Evolutionary conservation across 2,329 filamentous ascomycete genomes (phyloP), one percentile per base, ranked within the genome.

Genomic region (Fusarium fujikuroi): DNA sequence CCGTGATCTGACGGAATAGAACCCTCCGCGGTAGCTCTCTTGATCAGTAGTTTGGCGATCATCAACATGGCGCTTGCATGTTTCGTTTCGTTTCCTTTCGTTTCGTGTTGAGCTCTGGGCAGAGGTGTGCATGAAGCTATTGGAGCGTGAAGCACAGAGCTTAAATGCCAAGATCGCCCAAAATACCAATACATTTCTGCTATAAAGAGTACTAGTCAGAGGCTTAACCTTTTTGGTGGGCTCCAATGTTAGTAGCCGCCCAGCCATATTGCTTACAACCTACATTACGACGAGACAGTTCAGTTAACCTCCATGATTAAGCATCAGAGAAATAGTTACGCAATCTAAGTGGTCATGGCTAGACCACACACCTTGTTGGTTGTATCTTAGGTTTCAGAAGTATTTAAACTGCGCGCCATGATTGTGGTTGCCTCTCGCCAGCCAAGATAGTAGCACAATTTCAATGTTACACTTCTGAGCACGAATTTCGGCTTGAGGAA

Each of bases 121-220:
- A 25, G 23, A 37, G 36, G 37, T 47, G 46, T 60, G 52, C 59
- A 56, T 50, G 56, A 19, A 52, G 37, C 49, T 44, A 73, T 69
- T 73, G 67, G 71, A 60, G 50, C 47, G 18, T 64, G 23, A 63
- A 46, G 54, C 43, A 57, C 63, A 64, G 39, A 54, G 47, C 21
- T 54, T 25, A 52, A 46, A 47, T 59, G 70, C 73, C 72, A 75
- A 75, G 72, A 62, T 73, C 72, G 69, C 66, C 73, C 70, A 63
- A 58, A 36, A 39, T 49, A 71, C 73, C 72, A 75, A 74, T 72
- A 15, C 44, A 50, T 23, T 61, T 60, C 52, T 52, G n/a, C 43
- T 40, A 39, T 70, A 23, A 15, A 23, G n/a, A 43, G 40, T 42
- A 34, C 30, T 34, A 16, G 37, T 25, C 36, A 59, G 43, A 60